Conservation (phyloP, 2,329 filamentous ascomycete genomes). For the Diaporthe citrichinensis region DNA sequence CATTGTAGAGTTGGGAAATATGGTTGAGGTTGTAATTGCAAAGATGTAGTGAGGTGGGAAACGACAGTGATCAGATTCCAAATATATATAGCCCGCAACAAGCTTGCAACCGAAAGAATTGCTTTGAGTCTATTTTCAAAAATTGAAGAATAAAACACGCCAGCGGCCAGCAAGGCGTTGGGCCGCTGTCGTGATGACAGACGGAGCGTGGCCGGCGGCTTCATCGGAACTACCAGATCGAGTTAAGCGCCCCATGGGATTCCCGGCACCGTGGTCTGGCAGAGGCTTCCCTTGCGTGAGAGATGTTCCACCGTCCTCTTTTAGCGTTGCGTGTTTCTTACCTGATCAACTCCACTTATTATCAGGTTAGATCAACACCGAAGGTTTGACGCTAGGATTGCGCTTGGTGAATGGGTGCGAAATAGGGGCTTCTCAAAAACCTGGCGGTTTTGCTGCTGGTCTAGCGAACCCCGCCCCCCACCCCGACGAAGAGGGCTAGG, state of each 20-base stretch:
- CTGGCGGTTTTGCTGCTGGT: neutral
- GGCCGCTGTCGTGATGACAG: conserved; percentile 7
- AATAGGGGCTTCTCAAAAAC: neutral
- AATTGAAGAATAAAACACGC: conserved; percentile 12
- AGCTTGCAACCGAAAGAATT: neutral
- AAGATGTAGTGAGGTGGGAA: neutral
- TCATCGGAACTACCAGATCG: conserved; percentile 35
- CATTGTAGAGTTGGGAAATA: conserved; percentile 14
- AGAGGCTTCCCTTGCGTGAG: neutral
- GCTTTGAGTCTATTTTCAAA: neutral
- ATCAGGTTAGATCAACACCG: neutral
- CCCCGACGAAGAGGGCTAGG: conserved; percentile 7
- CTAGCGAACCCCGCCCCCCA: no score
- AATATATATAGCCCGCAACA: neutral
- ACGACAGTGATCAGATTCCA: neutral
- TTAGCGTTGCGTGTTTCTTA: neutral
- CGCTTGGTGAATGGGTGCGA: neutral
- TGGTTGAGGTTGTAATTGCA: neutral
- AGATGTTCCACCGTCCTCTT: neutral
- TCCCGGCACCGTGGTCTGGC: neutral
- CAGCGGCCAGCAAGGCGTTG: neutral
- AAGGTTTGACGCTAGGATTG: no score
- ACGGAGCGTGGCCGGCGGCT: conserved; percentile 15
- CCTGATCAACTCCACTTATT: conserved; percentile 6
- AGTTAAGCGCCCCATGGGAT: conserved; percentile 11